phyloP scores from a whole-genome alignment of 495 filamentous ascomycete species.

The Thermothielavioides terrestris region DNA sequence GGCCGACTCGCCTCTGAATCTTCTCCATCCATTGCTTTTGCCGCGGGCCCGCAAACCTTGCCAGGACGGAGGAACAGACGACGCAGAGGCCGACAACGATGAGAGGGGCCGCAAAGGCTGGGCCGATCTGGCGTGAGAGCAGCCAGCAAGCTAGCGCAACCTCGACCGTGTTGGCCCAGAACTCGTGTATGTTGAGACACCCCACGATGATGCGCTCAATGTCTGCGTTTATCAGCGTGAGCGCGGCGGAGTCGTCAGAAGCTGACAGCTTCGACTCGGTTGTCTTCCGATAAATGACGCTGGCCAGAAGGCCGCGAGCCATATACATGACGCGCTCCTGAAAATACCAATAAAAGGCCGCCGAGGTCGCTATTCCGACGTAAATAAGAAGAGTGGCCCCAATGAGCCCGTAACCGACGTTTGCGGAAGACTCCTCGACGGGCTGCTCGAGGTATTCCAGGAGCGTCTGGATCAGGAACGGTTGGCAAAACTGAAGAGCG shows the following conservation, averaged over 20 bases:
- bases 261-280: conserved; percentile 35
- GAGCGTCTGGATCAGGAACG: conserved; percentile 51
- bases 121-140: conserved; percentile 45
- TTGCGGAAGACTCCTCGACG: conserved; percentile 25
- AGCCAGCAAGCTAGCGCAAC: conserved; percentile 50
- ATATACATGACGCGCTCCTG: conserved; percentile 51
- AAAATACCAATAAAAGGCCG: conserved; percentile 47
- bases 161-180: conserved; percentile 44
- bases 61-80: conserved; percentile 16
- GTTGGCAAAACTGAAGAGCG: conserved; percentile 54
- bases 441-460: conserved; percentile 39
- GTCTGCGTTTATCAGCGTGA: conserved; percentile 56
- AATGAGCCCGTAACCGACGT: conserved; percentile 37
- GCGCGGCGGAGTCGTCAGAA: conserved; percentile 42
- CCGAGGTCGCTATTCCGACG: conserved; percentile 29
- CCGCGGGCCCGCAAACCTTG: conserved; percentile 17
- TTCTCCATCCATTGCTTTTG: conserved; percentile 40
- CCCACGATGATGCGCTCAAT: conserved; percentile 29
- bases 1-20: conserved; percentile 30
- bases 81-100: conserved; percentile 28
- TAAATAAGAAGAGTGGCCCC: conserved; percentile 26
- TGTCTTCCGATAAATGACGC: conserved; percentile 45
- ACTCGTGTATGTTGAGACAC: conserved; percentile 24
- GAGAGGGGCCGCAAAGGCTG: conserved; percentile 51
- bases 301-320: conserved; percentile 49